Percentiles rank a stretch among this genome's conserved stretches.
phyloP scores from a whole-genome alignment of 1,284 basidiomycete genomes.

The Rhodotorula sp. region DNA sequence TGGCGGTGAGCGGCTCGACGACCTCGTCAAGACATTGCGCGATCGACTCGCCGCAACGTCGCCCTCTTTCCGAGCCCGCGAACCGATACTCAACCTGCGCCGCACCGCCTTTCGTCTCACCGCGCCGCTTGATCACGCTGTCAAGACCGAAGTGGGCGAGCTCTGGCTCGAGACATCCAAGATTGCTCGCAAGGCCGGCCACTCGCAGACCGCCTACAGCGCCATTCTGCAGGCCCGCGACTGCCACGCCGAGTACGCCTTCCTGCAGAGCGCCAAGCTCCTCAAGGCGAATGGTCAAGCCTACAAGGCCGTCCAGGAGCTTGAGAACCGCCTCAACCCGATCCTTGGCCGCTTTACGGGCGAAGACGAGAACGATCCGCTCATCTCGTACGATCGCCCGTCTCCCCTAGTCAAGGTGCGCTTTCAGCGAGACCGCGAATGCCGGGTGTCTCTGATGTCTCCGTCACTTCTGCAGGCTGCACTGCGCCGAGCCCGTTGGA shows the following conservation, averaged over 20 bases:
- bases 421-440: neutral
- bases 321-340: slow-evolving; percentile 71
- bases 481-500: slow-evolving; percentile 88
- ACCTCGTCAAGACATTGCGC: slow-evolving; percentile 21
- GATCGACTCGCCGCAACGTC: slow-evolving; percentile 71
- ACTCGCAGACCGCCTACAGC: slow-evolving; percentile 96
- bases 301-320: slow-evolving; percentile 81
- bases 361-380: slow-evolving; percentile 16
- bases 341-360: slow-evolving; percentile 34
- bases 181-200: slow-evolving; percentile 90
- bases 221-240: slow-evolving; percentile 89
- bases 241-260: slow-evolving; percentile 72
- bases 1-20: neutral
- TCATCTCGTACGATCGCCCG: slow-evolving; percentile 3
- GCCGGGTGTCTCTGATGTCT: neutral
- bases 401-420: slow-evolving; percentile 64
- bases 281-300: slow-evolving; percentile 77
- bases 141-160: slow-evolving; percentile 65
- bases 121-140: slow-evolving; percentile 18
- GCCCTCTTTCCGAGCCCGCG: slow-evolving; percentile 88
- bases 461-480: slow-evolving; percentile 63
- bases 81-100: slow-evolving; percentile 86
- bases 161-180: slow-evolving; percentile 93
- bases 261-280: slow-evolving; percentile 89
- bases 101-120: slow-evolving; percentile 75